Conservation (phyloP, 306 rosid genomes). For the Psophocarpus tetragonolobus region DNA sequence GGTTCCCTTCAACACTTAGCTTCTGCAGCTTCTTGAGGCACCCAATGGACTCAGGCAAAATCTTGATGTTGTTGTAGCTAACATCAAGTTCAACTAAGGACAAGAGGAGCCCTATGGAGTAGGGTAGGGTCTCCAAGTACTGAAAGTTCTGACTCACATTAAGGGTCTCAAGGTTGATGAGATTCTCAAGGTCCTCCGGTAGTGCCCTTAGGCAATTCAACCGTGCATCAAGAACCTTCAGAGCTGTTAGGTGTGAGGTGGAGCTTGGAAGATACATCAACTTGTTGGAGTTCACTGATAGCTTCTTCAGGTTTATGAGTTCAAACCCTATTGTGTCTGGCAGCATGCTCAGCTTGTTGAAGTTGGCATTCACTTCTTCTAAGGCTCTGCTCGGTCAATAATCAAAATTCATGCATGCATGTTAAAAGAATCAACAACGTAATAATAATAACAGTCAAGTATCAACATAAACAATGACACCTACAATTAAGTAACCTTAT, state of each 20-base stretch:
- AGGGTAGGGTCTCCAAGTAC: slow-evolving; percentile 64
- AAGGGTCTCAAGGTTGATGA: slow-evolving; percentile 69
- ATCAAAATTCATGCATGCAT: not conserved
- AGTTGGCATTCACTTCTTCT: slow-evolving; percentile 86
- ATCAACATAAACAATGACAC: not conserved
- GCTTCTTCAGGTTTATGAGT: slow-evolving; percentile 67
- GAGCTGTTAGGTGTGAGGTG: slow-evolving; percentile 61
- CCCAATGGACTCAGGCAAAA: slow-evolving; percentile 74
- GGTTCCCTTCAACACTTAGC: slow-evolving; percentile 78
- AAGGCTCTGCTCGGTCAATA: slow-evolving; percentile 50
- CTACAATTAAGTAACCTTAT: not conserved
- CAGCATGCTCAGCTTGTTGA: slow-evolving; percentile 65
- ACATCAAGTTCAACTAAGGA: slow-evolving; percentile 77
- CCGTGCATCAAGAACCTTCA: slow-evolving; percentile 69
- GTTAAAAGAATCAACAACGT: slow-evolving; percentile 14
- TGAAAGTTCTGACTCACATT: slow-evolving; percentile 96
- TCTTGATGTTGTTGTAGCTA: slow-evolving; percentile 72
- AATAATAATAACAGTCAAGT: no score
- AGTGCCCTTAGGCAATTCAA: slow-evolving; percentile 76
- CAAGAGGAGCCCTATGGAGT: slow-evolving; percentile 79
- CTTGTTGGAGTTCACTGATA: slow-evolving; percentile 82
- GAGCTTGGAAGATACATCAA: slow-evolving; percentile 63
- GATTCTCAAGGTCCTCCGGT: slow-evolving; percentile 79
- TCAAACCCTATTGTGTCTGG: slow-evolving; percentile 88
- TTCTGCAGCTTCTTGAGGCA: slow-evolving; percentile 71